These are phyloP conservation scores for Salix caprea DNA, from an alignment of 345 rosid genomes.

Conservation along the genomic window DNA sequence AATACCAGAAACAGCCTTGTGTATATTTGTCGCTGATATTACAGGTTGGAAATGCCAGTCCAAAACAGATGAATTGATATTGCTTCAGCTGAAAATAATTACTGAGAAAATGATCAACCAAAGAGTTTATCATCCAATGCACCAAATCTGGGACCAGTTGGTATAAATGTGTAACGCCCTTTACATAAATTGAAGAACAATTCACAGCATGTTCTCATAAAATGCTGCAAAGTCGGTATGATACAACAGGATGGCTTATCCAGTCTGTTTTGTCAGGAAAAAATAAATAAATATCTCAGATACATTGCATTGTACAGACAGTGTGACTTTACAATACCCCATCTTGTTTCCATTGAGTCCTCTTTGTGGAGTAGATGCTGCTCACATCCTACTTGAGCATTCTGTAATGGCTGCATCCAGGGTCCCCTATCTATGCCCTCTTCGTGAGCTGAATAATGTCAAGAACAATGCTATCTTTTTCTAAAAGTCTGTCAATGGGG, in stretches of 20 bases:
- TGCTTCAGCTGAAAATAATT: background rate
- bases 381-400: constrained; percentile 15
- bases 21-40: background rate
- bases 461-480: constrained; percentile 14
- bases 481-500: constrained; percentile 35
- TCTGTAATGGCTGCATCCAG: constrained; percentile 15
- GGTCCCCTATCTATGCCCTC: constrained; percentile 22
- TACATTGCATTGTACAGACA: constrained; percentile 27
- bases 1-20: background rate
- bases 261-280: constrained; percentile 10
- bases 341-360: constrained; percentile 17
- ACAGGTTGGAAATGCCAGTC: background rate
- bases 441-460: constrained; percentile 17
- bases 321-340: constrained; percentile 17
- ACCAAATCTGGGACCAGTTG: constrained; percentile 12
- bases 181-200: constrained; percentile 13
- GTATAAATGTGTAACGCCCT: constrained; percentile 19
- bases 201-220: constrained; percentile 9
- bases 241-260: constrained; percentile 22
- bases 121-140: constrained; percentile 3
- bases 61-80: background rate
- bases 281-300: constrained; percentile 5
- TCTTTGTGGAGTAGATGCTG: constrained; percentile 17
- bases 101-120: background rate
- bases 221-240: constrained; percentile 23